Evolutionary conservation across 2,329 filamentous ascomycete species (phyloP), one percentile per base, ranked within the genome.

Genomic region (Chaetomiaceae sp.): DNA sequence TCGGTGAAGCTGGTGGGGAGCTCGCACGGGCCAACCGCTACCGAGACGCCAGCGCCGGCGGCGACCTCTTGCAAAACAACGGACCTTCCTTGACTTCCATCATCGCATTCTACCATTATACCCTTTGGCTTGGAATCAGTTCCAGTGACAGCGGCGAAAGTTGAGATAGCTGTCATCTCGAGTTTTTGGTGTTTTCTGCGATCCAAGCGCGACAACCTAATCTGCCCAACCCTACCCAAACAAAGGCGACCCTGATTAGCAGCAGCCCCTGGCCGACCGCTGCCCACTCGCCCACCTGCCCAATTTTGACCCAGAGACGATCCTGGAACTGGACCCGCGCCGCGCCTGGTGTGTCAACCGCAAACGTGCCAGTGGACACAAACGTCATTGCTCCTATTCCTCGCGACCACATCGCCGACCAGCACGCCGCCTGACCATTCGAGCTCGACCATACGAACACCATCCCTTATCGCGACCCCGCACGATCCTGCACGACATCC

Each of bases 281-380:
- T 25, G 34, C 34, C 47, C 39, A 45, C 46, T 38, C 33, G 19
- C 50, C 61, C 56, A 60, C 60, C 56, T 59, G 56, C 62, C 62
- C 62, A 60, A 64, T 62, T 62, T 64, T 63, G 62, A 61, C 53
- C 58, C 58, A 50, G 55, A 53, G 27, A 31, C 27, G n/a, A n/a
- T n/a, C 31, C 52, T 56, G n/a, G n/a, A 31, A 31, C 27, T 52
- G 57, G 58, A 63, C 52, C 61, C 62, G 58, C 59, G 61, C 59
- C 57, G 61, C 59, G 58, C 57, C 55, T 47, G 40, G 57, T 48
- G 52, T 55, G 15, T n/a, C 27, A 31, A 38, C 44, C 49, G 40
- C 53, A 53, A 57, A 55, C 57, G 47, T 51, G 31, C 51, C 47
- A 46, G 55, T 54, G 51, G 43, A 53, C 53, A 56, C 45, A 49